Percentiles rank a stretch among this genome's conserved stretches.
Evolutionary conservation across 768 basidiomycete genomes (phyloP).

Genomic region (Tulasnella calospora): DNA sequence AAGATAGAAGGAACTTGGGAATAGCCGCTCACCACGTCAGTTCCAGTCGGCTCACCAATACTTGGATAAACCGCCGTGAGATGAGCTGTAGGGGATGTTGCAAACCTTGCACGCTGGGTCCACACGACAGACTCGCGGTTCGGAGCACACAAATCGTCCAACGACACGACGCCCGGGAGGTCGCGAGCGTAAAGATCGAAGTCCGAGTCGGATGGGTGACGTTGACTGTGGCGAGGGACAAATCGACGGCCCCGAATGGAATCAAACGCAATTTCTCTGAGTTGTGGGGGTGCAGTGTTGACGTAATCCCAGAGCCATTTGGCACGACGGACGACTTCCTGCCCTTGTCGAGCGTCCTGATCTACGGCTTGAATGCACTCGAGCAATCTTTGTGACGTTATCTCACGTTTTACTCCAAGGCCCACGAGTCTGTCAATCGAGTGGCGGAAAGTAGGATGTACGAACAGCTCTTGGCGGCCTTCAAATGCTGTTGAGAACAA

Average conservation of each 20-base stretch:
- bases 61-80: background rate
- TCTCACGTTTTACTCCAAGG: background rate
- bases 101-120: slow-evolving; percentile 18
- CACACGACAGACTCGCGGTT: background rate
- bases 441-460: background rate
- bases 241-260: background rate
- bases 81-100: background rate
- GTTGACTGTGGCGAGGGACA: background rate
- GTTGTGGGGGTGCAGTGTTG: background rate
- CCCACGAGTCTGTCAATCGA: background rate
- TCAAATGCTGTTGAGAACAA: background rate
- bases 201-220: background rate
- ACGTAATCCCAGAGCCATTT: background rate
- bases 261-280: background rate
- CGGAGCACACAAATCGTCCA: background rate
- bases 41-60: background rate
- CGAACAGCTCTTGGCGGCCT: background rate
- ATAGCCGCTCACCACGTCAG: background rate
- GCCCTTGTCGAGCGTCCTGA: background rate
- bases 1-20: background rate
- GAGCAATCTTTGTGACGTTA: background rate
- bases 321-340: background rate
- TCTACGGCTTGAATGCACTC: background rate
- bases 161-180: background rate
- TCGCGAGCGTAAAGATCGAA: background rate